Evolutionary conservation across 192 early-diverging fungal species (phyloP).

Genomic region (Rhizophagus clarus): DNA sequence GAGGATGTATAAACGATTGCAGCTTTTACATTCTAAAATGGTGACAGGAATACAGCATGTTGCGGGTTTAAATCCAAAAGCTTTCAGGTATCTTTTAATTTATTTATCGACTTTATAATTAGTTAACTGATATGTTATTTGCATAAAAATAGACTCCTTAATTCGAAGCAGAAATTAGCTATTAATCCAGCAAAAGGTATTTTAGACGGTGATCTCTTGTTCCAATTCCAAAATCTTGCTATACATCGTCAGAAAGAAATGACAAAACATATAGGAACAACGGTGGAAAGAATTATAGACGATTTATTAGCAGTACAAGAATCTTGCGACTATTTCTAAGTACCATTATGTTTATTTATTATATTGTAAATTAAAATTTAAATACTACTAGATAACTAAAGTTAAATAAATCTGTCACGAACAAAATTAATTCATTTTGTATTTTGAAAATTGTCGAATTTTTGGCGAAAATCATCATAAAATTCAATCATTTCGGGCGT

Average conservation of each 20-base stretch:
- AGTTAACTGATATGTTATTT: not conserved
- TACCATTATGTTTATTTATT: not conserved
- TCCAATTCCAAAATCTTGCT: slow-evolving; percentile 69
- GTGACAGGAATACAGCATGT: slow-evolving; percentile 78
- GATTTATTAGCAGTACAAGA: slow-evolving; percentile 70
- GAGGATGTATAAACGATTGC: slow-evolving; percentile 89
- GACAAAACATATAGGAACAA: slow-evolving; percentile 88
- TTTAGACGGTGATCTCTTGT: slow-evolving; percentile 86
- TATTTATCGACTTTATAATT: slow-evolving; percentile 25
- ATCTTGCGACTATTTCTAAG: slow-evolving; percentile 75
- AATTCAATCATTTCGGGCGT: slow-evolving; percentile 90
- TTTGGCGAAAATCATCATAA: slow-evolving; percentile 72
- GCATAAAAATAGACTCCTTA: slow-evolving; percentile 33
- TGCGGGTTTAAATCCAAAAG: slow-evolving; percentile 92
- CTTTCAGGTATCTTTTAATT: slow-evolving; percentile 63
- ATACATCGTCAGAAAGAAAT: slow-evolving; percentile 77
- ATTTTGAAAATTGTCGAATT: slow-evolving; percentile 33
- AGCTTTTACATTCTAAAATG: slow-evolving; percentile 81
- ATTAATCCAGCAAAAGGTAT: slow-evolving; percentile 76
- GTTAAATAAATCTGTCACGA: too few relatives aligned
- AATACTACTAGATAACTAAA: too few relatives aligned
- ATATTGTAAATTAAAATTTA: not conserved
- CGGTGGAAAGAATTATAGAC: slow-evolving; percentile 77
- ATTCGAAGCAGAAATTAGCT: slow-evolving; percentile 66
- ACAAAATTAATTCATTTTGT: too few relatives aligned